phyloP scores from a whole-genome alignment of 768 basidiomycete genomes.

The Boletus reticuloceps region DNA sequence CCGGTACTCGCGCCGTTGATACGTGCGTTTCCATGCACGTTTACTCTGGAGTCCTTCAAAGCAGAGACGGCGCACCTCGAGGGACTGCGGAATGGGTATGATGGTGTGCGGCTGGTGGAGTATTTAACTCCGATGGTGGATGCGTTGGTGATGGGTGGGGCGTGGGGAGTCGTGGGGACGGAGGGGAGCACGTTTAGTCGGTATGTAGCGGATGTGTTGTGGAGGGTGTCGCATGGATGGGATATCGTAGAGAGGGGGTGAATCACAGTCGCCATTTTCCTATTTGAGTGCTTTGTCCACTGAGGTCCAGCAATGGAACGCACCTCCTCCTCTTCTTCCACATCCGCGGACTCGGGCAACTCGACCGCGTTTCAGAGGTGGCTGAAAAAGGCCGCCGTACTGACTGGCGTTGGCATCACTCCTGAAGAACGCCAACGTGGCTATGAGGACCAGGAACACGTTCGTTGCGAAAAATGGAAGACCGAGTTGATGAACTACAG shows the following conservation, averaged over 20 bases:
- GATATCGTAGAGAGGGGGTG: constrained; percentile 50
- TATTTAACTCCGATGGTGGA: constrained; percentile 66
- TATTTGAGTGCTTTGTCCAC: background rate
- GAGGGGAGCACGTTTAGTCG: constrained; percentile 73
- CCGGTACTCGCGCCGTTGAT: constrained; percentile 45
- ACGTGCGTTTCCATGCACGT: constrained; percentile 61
- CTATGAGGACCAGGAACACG: constrained; percentile 37
- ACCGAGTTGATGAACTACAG: constrained; percentile 65
- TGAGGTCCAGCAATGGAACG: constrained; percentile 29
- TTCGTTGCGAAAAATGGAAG: constrained; percentile 68
- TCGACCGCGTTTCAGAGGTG: constrained; percentile 46
- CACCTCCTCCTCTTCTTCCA: constrained; percentile 19
- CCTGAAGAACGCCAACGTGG: constrained; percentile 40
- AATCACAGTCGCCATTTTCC: constrained; percentile 2
- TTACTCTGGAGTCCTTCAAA: constrained; percentile 54
- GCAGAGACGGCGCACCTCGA: constrained; percentile 30
- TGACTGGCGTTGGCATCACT: constrained; percentile 52
- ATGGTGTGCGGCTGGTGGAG: constrained; percentile 44
- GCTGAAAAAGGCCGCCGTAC: constrained; percentile 44
- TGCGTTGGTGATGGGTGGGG: constrained; percentile 63
- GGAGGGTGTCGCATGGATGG: constrained; percentile 55
- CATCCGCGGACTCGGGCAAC: constrained; percentile 20
- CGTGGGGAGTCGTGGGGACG: constrained; percentile 61
- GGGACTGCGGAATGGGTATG: constrained; percentile 41
- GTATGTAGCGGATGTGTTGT: constrained; percentile 66